phyloP scores from a whole-genome alignment of 2,329 filamentous ascomycete species.

The Thermomyces lanuginosus region DNA sequence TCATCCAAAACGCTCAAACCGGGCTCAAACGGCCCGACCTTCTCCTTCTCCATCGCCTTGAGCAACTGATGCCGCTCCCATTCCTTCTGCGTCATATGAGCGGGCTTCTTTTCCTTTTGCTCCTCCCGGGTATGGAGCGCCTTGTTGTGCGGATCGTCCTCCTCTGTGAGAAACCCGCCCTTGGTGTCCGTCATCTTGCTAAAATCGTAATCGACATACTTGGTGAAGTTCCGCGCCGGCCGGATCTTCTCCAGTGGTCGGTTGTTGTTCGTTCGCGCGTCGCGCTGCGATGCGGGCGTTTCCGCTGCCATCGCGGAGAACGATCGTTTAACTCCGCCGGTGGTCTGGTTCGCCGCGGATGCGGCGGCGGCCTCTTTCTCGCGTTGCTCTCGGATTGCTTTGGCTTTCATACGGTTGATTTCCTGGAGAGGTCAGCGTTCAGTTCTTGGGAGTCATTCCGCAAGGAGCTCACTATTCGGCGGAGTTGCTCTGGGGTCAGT shows the following conservation, averaged over 20 bases:
- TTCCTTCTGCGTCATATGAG: slow-evolving; percentile 75
- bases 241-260: slow-evolving; percentile 40
- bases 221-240: slow-evolving; percentile 73
- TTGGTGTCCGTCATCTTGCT: slow-evolving; percentile 97
- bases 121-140: slow-evolving; percentile 45
- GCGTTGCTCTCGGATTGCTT: slow-evolving; percentile 61
- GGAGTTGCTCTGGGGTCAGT: slow-evolving; percentile 45
- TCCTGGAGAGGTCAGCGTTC: slow-evolving; percentile 42
- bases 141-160: slow-evolving; percentile 82
- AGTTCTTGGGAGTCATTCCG: not conserved
- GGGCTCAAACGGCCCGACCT: slow-evolving; percentile 74
- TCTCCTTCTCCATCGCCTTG: slow-evolving; percentile 52
- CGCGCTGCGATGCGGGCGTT: slow-evolving; percentile 46
- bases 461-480: slow-evolving; percentile 34
- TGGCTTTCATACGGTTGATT: slow-evolving; percentile 72
- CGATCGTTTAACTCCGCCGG: slow-evolving; percentile 55
- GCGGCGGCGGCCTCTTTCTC: slow-evolving; percentile 40
- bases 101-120: slow-evolving; percentile 50
- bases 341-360: slow-evolving; percentile 22
- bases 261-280: slow-evolving; percentile 40
- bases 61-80: slow-evolving; percentile 77
- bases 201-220: slow-evolving; percentile 96
- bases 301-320: slow-evolving; percentile 42
- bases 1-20: slow-evolving; percentile 60
- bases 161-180: slow-evolving; percentile 77